Conservation (phyloP, 2,329 filamentous ascomycete genomes). For the Fusarium beomiforme region DNA sequence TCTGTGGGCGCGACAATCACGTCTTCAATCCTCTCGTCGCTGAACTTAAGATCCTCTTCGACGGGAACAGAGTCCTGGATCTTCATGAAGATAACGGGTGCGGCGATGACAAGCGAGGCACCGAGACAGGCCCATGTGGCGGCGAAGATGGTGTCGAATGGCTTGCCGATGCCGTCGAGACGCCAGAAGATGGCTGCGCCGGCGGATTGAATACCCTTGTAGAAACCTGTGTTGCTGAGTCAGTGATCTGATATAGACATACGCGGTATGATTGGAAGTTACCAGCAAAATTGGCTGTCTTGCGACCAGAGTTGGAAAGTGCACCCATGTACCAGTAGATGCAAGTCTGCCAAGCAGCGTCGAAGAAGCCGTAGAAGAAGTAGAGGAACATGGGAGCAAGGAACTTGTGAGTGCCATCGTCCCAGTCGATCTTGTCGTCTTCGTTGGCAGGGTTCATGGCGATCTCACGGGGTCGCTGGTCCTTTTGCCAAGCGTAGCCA, state of each 20-base stretch:
- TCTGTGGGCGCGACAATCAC: conserved; percentile 53
- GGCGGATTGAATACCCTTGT: conserved; percentile 64
- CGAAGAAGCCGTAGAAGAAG: conserved; percentile 76
- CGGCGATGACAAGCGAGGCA: conserved; percentile 76
- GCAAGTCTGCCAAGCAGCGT: conserved; percentile 70
- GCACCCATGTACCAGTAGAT: conserved; percentile 78
- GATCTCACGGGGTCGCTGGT: conserved; percentile 56
- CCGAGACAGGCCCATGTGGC: conserved; percentile 77
- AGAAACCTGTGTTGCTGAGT: conserved; percentile 67
- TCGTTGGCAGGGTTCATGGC: conserved; percentile 51
- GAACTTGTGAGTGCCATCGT: conserved; percentile 57
- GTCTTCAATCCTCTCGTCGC: conserved; percentile 83
- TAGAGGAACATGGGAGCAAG: conserved; percentile 74
- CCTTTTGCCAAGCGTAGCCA: conserved; percentile 73
- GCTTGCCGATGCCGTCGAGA: conserved; percentile 42
- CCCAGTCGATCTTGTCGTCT: conserved; percentile 54
- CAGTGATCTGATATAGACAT: not conserved
- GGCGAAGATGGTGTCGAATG: conserved; percentile 77
- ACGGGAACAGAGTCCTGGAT: conserved; percentile 80
- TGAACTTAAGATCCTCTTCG: conserved; percentile 86
- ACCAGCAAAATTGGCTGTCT: conserved; percentile 81
- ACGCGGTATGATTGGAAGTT: not conserved
- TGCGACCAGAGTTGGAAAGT: conserved; percentile 88
- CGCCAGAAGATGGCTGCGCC: conserved; percentile 45
- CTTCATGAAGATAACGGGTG: conserved; percentile 79